phyloP scores from a whole-genome alignment of 352 stramenopile species.

The Phytophthora agathidicida region DNA sequence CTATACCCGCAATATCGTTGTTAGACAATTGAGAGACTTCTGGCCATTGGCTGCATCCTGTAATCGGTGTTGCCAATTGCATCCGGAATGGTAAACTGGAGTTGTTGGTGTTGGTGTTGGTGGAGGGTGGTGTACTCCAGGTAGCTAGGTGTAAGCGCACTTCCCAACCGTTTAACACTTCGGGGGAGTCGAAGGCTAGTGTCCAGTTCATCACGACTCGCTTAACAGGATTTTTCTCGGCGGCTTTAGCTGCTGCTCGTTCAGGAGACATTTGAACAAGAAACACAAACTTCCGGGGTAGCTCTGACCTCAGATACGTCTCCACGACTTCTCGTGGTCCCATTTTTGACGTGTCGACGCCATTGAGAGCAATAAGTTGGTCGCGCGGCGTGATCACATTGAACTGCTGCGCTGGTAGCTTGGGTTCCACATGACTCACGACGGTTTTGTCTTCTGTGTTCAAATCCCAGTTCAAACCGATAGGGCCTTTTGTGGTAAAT shows the following conservation, averaged over 20 bases:
- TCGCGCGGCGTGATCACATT: slow-evolving; percentile 60
- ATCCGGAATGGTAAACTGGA: slow-evolving; percentile 31
- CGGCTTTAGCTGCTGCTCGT: slow-evolving; percentile 21
- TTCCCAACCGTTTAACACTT: slow-evolving; percentile 55
- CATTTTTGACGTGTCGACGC: slow-evolving; percentile 66
- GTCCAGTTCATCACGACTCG: slow-evolving; percentile 58
- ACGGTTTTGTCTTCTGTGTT: slow-evolving; percentile 51
- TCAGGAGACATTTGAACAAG: slow-evolving; percentile 37
- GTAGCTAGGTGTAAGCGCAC: slow-evolving; percentile 59
- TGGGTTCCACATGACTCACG: slow-evolving; percentile 64
- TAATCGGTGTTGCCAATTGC: slow-evolving; percentile 41
- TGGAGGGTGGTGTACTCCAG: slow-evolving; percentile 65
- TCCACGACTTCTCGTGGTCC: slow-evolving; percentile 55
- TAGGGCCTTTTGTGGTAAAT: slow-evolving; percentile 58
- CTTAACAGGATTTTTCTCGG: slow-evolving; percentile 8
- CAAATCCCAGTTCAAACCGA: slow-evolving; percentile 79
- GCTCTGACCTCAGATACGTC: slow-evolving; percentile 47
- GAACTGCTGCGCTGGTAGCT: slow-evolving; percentile 48
- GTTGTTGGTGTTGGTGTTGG: slow-evolving; percentile 12
- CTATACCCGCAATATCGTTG: slow-evolving; percentile 11
- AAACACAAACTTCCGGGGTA: slow-evolving; percentile 64
- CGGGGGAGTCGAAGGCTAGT: slow-evolving; percentile 47
- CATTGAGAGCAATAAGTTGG: slow-evolving; percentile 71
- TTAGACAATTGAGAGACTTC: slow-evolving; percentile 5
- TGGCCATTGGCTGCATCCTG: slow-evolving; percentile 40